Evolutionary conservation across 305 asterid genomes (phyloP), one percentile per base, ranked within the genome.

Genomic region (Andrographis paniculata): DNA sequence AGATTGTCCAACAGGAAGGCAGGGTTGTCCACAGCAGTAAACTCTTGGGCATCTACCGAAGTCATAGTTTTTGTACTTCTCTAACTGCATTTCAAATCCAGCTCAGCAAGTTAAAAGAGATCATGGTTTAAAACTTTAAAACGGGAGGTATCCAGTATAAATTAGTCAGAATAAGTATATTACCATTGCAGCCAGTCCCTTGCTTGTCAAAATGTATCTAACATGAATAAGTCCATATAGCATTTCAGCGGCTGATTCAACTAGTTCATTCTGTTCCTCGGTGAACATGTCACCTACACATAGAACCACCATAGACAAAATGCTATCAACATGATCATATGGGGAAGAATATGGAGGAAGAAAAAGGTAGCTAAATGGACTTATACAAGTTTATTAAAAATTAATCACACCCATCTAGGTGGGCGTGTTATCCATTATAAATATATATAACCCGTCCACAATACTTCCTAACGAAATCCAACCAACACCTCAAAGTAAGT

Each of bases 151-250:
- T 30, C n/a, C 50, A 22, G 13, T 37, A 54, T 30, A 37, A 27
- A 47, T 16, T 8, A 12, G 45, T 60, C 46, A 44, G 31, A 58
- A 39, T 28, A 21, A 58, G 36, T 53, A 46, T 55, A 41, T 72
- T 72, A 88, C 97, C 97, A 84, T 84, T 39, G 97, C 87, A 55
- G 89, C 83, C 86, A 88, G 71, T 61, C 97, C 97, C 73, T 84
- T 88, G 86, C 69, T 79, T 20, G 97, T 88, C 76, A 88, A 70
- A 48, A 88, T 84, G 74, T 77, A 88, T 17, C 97, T 68, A 41
- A 75, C 92, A 63, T 87, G 95, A 68, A 87, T 84, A 52, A 87
- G 76, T 50, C 97, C 94, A 58, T 87, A 87, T 51, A 88, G 80
- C 95, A 79, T 88, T 74, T 88, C 95, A 1, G 97, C 97, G 35